Evolutionary conservation across 257 asterid species (phyloP).

Genomic region (Thymus quinquecostatus): DNA sequence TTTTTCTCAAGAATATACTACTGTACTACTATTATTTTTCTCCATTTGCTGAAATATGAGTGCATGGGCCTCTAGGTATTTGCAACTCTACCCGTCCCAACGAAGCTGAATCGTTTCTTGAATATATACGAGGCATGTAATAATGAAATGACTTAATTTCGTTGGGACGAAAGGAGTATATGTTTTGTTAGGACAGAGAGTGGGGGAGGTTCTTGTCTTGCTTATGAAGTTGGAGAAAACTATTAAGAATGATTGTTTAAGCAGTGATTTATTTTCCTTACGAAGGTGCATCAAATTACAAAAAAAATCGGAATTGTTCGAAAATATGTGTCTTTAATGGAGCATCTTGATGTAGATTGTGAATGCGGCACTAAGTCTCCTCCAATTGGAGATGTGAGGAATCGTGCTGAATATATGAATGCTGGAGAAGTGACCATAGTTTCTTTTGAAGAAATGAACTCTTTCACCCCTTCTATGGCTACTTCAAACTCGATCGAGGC

Average conservation of each 20-base stretch:
- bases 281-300: too few relatives aligned
- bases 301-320: neutral
- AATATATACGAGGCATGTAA: too few relatives aligned
- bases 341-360: slow-evolving; percentile 33
- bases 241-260: neutral
- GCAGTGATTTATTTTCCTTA: too few relatives aligned
- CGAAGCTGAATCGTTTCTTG: too few relatives aligned
- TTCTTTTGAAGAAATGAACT: slow-evolving; percentile 32
- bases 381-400: slow-evolving; percentile 12
- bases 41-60: neutral
- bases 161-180: too few relatives aligned
- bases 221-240: neutral
- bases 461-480: slow-evolving; percentile 19
- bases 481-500: slow-evolving; percentile 6
- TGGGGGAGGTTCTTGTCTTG: neutral
- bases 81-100: too few relatives aligned
- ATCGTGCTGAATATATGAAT: slow-evolving; percentile 24
- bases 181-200: neutral
- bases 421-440: slow-evolving; percentile 42
- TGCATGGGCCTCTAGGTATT: neutral
- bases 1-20: neutral
- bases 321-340: neutral
- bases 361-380: slow-evolving; percentile 9
- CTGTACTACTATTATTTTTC: neutral
- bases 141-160: too few relatives aligned